Evolutionary conservation across 148 eudicot genomes (phyloP), one percentile per base, ranked within the genome.

Genomic region (Cornus florida): DNA sequence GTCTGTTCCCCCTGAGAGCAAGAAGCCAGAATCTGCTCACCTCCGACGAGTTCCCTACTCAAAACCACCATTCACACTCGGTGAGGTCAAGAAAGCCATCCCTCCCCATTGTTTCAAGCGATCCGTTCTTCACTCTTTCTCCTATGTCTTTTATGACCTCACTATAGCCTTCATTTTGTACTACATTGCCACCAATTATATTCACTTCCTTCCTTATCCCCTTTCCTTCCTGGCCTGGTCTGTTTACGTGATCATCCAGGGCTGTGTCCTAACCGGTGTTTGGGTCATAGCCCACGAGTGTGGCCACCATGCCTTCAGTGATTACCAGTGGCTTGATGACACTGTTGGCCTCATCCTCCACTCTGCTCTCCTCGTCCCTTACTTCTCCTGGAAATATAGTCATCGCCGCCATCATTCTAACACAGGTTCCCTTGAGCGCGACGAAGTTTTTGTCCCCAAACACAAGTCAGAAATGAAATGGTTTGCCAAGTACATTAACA

Each of bases 271-370:
- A 38, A 84, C 87, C 0, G 87, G 87, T 38, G 82, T 84, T 67
- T 84, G 87, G 87, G 87, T 84, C 69, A 75, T 84, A 38, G 87
- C 87, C 43, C 87, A 84, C 4, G 87, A 84, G 73, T 84, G 87
- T 78, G 87, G 87, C 19, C 87, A 84, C 82, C 87, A 84, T 50
- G 87, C 87, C 35, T 84, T 84, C 46, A 84, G 87, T 81, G 84
- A 84, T 23, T 71, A 84, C 76, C 87, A 81, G 24, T 84, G 87
- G 87, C 82, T 84, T 6, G 66, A 62, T 62, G 66, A 62, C 66
- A 62, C 66, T 62, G 66, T 62, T 62, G 66, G 66, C 7, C 66
- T 62, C 23, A 62, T 62, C 66, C 66, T 62, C 66, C 66, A 62
- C 66, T 62, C 66, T 20, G 66, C 24, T 19, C 66, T 62, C 24